Conservation (phyloP, 495 filamentous ascomycete genomes). For the Neurospora sp. region DNA sequence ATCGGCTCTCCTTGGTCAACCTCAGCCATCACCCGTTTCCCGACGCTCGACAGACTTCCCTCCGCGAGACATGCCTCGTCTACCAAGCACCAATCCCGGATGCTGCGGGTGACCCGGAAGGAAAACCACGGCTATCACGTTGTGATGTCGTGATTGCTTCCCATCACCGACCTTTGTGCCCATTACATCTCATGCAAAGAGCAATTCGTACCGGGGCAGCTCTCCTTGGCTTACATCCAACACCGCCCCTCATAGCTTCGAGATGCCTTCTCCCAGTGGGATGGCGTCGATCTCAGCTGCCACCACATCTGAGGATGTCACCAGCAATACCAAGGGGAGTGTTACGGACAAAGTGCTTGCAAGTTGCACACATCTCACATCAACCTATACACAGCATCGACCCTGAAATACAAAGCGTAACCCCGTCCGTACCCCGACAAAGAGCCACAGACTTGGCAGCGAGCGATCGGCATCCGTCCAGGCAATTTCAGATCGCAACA, state of each 20-base stretch:
- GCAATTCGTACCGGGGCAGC: not conserved
- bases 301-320: not conserved
- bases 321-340: not conserved
- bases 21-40: not conserved
- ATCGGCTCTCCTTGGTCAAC: not conserved
- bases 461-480: not conserved
- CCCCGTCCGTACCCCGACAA: not conserved
- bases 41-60: not conserved
- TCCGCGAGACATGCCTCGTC: not conserved
- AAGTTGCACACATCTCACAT: not conserved
- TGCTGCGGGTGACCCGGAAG: not conserved
- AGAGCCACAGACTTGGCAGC: not conserved
- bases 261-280: not conserved
- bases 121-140: not conserved
- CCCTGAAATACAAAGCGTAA: not conserved
- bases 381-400: not conserved
- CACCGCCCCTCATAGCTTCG: slow-evolving; percentile 2
- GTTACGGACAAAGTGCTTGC: not conserved
- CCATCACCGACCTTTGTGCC: slow-evolving; percentile 14
- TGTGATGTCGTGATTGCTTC: slow-evolving; percentile 1
- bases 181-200: slow-evolving; percentile 2
- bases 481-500: slow-evolving; percentile 1
- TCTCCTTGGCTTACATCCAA: not conserved
- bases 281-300: not conserved
- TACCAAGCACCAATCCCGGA: not conserved